phyloP scores from a whole-genome alignment of 495 filamentous ascomycete genomes.

The Peziza echinospora region DNA sequence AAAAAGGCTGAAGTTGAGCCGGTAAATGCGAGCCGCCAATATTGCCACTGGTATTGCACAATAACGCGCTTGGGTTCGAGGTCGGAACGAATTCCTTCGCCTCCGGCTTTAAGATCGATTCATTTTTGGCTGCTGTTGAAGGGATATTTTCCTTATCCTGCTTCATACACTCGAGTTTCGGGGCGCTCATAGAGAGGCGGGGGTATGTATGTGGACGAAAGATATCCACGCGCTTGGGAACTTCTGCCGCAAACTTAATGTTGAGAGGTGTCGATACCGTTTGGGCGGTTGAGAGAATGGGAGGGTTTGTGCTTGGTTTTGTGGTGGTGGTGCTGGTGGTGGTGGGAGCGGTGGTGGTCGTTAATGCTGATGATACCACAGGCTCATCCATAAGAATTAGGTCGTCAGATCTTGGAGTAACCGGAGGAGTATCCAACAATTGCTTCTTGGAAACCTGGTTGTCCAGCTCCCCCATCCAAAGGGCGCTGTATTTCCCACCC shows the following conservation, averaged over 20 bases:
- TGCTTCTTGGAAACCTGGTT: not conserved
- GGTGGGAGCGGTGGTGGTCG: not conserved
- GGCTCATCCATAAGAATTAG: not conserved
- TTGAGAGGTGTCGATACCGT: not conserved
- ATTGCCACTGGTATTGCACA: too few species aligned
- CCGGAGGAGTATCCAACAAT: too few species aligned
- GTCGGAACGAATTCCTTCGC: slow-evolving; percentile 5
- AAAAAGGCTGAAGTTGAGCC: too few species aligned
- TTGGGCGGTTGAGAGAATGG: not conserved
- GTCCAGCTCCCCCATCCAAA: slow-evolving; percentile 4
- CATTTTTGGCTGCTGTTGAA: not conserved
- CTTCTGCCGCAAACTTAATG: not conserved
- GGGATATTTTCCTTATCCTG: not conserved
- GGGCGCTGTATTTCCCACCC: slow-evolving; percentile 32
- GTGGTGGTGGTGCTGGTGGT: not conserved
- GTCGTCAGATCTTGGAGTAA: too few species aligned
- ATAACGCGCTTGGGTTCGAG: too few species aligned
- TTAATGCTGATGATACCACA: not conserved
- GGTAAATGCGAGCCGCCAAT: too few species aligned
- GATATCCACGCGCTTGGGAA: too few species aligned
- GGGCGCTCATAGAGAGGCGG: too few species aligned
- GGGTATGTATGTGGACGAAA: too few species aligned
- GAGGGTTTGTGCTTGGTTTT: not conserved
- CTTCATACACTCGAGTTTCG: too few species aligned
- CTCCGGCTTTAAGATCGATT: slow-evolving; percentile 4